Base-by-base conservation (phyloP, 257 asterid genomes). In the Catharanthus roseus region DNA sequence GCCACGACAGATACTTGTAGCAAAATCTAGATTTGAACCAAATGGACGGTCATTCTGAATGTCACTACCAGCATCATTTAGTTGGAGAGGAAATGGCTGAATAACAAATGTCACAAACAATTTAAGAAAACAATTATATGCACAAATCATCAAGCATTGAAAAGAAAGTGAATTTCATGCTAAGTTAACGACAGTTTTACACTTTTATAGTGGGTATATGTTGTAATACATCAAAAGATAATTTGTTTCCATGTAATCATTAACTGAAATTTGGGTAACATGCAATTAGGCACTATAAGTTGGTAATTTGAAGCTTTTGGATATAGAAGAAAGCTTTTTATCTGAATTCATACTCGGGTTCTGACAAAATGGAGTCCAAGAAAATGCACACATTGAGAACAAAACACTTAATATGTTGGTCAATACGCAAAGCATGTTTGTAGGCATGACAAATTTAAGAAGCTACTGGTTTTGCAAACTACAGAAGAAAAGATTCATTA, bases 21-120 rank as follows among this genome's bases (percentile, higher is more conserved):
- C 55, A 74, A 70, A 74, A 10, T 93, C 99, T 84, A 93, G 69
- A 50, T 80, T 63, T 65, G 87, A 68, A 77, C 89, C 90, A 66
- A 76, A 80, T 67, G 78, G 77, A 60, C 83, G 87, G 53, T 60
- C 80, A 68, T 73, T 83, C 68, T 82, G 86, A 77, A 75, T 61
- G 72, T 86, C 96, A 79, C 83, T 29, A 67, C 68, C 74, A 80
- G 80, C 78, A 39, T 75, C 78, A 3, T 77, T 84, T 61, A 88
- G 85, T 97, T 93, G 89, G 80, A 86, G 68, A 81, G 38, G 61
- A 33, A 63, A 65, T 36, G 57, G 29, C 68, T 65, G 39, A 39
- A 10, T 58, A 26, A 67, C 71, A 72, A 33, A 45, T n/a, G 57
- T 18, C 24, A 36, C 38, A 65, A 26, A 60, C 23, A 18, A 26